Conservation (phyloP, 2,329 filamentous ascomycete genomes). For the Lomentospora prolificans region DNA sequence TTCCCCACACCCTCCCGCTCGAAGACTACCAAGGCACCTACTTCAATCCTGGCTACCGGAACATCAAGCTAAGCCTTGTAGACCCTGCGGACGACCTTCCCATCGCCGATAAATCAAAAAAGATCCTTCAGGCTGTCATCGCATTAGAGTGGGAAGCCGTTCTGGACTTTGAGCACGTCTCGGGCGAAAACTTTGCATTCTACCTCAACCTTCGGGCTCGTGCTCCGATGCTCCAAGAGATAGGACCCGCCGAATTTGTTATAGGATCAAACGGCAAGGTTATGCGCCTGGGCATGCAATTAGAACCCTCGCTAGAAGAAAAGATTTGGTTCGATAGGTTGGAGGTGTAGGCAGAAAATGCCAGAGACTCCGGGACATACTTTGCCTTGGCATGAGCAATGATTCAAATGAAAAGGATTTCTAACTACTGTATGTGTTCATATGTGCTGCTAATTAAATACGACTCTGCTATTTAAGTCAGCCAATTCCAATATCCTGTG, state of each 20-base stretch:
- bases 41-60: slow-evolving; percentile 18
- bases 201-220: slow-evolving; percentile 5
- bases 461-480: no score
- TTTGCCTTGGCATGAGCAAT: no score
- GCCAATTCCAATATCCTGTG: no score
- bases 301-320: background rate
- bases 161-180: slow-evolving; percentile 11
- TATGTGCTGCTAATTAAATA: no score
- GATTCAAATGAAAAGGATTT: no score
- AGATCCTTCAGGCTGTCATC: slow-evolving; percentile 4
- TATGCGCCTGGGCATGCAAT: background rate
- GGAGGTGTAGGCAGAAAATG: no score
- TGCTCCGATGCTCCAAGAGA: slow-evolving; percentile 1
- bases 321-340: slow-evolving; percentile 7
- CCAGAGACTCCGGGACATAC: no score
- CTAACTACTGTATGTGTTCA: no score
- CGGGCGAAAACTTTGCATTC: slow-evolving; percentile 11
- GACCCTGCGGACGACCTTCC: slow-evolving; percentile 3
- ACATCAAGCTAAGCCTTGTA: slow-evolving; percentile 5
- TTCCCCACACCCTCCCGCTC: slow-evolving; percentile 28
- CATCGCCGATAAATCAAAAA: slow-evolving; percentile 1
- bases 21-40: slow-evolving; percentile 30
- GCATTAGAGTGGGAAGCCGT: slow-evolving; percentile 3
- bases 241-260: background rate
- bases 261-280: background rate